A percentile compares a stretch with the other conserved stretches of the same genome.
These are phyloP conservation scores for Allium cepa DNA, from an alignment of 106 monocot species.

Conservation along the genomic window DNA sequence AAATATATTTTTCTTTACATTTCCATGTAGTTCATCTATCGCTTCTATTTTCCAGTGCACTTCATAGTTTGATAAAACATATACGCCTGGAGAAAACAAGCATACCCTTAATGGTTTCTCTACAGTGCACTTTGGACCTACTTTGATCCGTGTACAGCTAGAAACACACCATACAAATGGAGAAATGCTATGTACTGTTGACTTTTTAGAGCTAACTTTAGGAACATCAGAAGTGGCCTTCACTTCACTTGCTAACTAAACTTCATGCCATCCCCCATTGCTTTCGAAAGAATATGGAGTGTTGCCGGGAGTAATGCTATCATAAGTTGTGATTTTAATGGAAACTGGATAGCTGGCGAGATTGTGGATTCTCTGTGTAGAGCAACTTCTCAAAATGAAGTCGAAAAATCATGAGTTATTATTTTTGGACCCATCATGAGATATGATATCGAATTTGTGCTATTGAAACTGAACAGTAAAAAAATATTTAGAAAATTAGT, in stretches of 20 bases:
- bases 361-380: slow-evolving; percentile 41
- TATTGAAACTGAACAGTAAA: slow-evolving; percentile 33
- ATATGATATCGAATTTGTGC: slow-evolving; percentile 61
- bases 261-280: slow-evolving; percentile 70
- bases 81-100: slow-evolving; percentile 73
- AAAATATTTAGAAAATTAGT: neutral
- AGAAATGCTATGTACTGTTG: slow-evolving; percentile 22
- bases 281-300: slow-evolving; percentile 19
- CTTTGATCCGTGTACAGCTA: slow-evolving; percentile 42
- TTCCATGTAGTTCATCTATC: slow-evolving; percentile 4
- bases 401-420: slow-evolving; percentile 64
- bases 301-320: slow-evolving; percentile 16
- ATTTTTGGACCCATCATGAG: slow-evolving; percentile 55
- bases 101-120: slow-evolving; percentile 61
- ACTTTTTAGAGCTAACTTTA: slow-evolving; percentile 13
- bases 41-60: slow-evolving; percentile 49
- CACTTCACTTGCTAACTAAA: slow-evolving; percentile 44
- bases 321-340: slow-evolving; percentile 43
- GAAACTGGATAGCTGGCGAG: slow-evolving; percentile 19
- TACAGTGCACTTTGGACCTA: slow-evolving; percentile 28
- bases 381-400: slow-evolving; percentile 43
- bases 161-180: slow-evolving; percentile 79
- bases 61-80: slow-evolving; percentile 85
- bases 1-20: slow-evolving; percentile 19
- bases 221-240: slow-evolving; percentile 21